Evolutionary conservation across 1,284 basidiomycete genomes (phyloP).

Genomic region (Sporisorium sorghi): DNA sequence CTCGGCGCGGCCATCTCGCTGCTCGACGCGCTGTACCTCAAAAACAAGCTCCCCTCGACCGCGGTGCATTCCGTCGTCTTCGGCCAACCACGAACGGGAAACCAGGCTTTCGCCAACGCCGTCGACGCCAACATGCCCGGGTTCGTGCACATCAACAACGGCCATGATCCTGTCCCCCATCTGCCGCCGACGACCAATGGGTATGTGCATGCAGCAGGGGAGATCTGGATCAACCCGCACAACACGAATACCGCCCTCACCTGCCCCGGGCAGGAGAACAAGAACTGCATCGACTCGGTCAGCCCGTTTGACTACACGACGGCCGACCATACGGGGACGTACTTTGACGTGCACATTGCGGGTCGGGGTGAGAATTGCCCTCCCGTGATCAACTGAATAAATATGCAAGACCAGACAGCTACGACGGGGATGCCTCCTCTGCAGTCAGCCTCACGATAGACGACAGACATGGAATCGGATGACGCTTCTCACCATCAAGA

Average conservation of each 20-base stretch:
- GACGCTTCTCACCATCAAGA: too few relatives aligned
- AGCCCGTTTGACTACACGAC: constrained; percentile 31
- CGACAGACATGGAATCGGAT: too few relatives aligned
- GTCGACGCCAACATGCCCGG: constrained; percentile 52
- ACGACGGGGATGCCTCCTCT: constrained; percentile 25
- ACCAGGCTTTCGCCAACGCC: constrained; percentile 52
- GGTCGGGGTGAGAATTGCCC: constrained; percentile 51
- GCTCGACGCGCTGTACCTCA: constrained; percentile 53
- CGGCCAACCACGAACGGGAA: constrained; percentile 56
- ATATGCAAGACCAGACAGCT: not conserved
- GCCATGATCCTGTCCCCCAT: constrained; percentile 53
- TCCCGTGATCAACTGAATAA: constrained; percentile 22
- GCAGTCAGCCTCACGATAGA: not conserved
- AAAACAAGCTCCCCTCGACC: constrained; percentile 34
- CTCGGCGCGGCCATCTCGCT: constrained; percentile 60
- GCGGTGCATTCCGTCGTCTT: constrained; percentile 49
- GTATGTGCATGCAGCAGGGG: constrained; percentile 54
- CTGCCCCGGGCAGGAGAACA: constrained; percentile 66
- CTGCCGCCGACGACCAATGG: constrained; percentile 47
- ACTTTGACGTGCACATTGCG: constrained; percentile 63
- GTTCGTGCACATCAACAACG: constrained; percentile 56
- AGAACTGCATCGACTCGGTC: constrained; percentile 54
- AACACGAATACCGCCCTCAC: constrained; percentile 45
- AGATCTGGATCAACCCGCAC: constrained; percentile 60
- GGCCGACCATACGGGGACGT: constrained; percentile 59